Evolutionary conservation across 306 rosid genomes (phyloP).

Genomic region (Aeschynomene evenia): DNA sequence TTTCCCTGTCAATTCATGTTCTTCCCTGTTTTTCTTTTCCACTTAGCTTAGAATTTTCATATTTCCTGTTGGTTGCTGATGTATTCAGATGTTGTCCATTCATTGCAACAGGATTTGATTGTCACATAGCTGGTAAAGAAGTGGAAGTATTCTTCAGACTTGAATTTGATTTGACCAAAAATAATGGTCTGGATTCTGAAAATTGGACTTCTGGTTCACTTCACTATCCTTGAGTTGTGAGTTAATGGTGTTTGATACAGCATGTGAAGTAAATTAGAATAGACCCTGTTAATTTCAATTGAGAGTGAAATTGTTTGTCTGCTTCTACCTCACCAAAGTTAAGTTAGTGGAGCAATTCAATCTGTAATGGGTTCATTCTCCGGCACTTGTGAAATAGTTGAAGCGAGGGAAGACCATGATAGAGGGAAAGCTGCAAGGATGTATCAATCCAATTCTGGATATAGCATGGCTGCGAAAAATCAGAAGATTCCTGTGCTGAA

Average conservation of each 20-base stretch:
- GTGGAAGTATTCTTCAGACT: neutral
- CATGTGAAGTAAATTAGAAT: slow-evolving; percentile 28
- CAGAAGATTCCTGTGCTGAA: slow-evolving; percentile 52
- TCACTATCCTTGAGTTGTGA: slow-evolving; percentile 5
- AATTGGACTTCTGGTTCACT: slow-evolving; percentile 17
- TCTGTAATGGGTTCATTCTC: slow-evolving; percentile 74
- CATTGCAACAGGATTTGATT: slow-evolving; percentile 37
- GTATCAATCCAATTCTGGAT: slow-evolving; percentile 36
- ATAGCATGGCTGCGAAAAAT: slow-evolving; percentile 32
- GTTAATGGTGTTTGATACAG: slow-evolving; percentile 25
- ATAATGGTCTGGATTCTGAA: slow-evolving; percentile 28
- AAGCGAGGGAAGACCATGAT: slow-evolving; percentile 67
- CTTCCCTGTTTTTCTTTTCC: neutral
- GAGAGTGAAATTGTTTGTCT: slow-evolving; percentile 13
- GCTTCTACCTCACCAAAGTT: slow-evolving; percentile 1
- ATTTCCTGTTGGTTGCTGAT: slow-evolving; percentile 25
- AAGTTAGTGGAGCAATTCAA: slow-evolving; percentile 20
- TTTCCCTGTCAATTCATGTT: neutral
- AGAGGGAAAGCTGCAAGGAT: slow-evolving; percentile 42
- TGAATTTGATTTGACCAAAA: slow-evolving; percentile 27
- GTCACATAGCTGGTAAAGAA: slow-evolving; percentile 30
- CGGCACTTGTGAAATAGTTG: slow-evolving; percentile 89
- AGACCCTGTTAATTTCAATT: slow-evolving; percentile 13
- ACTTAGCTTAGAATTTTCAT: neutral
- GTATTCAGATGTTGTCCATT: slow-evolving; percentile 24